phyloP scores from a whole-genome alignment of 768 basidiomycete genomes.

The Naganishia randhawae region DNA sequence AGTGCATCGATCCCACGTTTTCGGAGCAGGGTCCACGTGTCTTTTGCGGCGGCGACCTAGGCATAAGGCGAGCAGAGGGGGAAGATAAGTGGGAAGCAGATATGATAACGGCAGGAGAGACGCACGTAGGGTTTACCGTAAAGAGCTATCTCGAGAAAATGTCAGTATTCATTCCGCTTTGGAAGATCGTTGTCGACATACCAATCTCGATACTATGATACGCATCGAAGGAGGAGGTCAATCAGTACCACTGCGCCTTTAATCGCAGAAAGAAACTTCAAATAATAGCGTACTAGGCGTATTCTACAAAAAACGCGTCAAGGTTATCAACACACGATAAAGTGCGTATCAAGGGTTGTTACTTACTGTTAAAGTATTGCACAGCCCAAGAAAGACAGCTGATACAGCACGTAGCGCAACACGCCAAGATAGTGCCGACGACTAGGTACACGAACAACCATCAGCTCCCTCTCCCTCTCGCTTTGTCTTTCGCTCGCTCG shows the following conservation, averaged over 20 bases:
- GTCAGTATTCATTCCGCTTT: slow-evolving; percentile 21
- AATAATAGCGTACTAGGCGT: slow-evolving; percentile 49
- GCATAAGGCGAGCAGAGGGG: neutral
- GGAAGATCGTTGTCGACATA: slow-evolving; percentile 27
- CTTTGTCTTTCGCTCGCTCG: too few species aligned
- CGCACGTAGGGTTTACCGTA: slow-evolving; percentile 72
- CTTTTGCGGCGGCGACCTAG: slow-evolving; percentile 67
- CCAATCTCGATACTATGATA: slow-evolving; percentile 62
- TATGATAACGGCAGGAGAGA: neutral
- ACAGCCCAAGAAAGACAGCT: slow-evolving; percentile 67
- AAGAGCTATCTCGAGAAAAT: slow-evolving; percentile 54
- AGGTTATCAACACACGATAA: slow-evolving; percentile 14
- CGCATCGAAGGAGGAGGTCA: neutral
- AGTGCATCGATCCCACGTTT: slow-evolving; percentile 72
- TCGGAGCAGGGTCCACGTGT: slow-evolving; percentile 73
- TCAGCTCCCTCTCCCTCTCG: neutral
- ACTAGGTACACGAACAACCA: slow-evolving; percentile 52
- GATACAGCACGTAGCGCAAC: slow-evolving; percentile 73
- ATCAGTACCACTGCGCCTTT: slow-evolving; percentile 1
- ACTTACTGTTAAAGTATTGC: slow-evolving; percentile 69
- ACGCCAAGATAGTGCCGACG: slow-evolving; percentile 68
- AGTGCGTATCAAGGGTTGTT: slow-evolving; percentile 43
- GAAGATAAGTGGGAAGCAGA: neutral
- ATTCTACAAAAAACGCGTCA: slow-evolving; percentile 3
- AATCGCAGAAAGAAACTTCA: neutral